Evolutionary conservation across 2,329 filamentous ascomycete species (phyloP), one percentile per base, ranked within the genome.

Genomic region (Uncinocarpus reesii): DNA sequence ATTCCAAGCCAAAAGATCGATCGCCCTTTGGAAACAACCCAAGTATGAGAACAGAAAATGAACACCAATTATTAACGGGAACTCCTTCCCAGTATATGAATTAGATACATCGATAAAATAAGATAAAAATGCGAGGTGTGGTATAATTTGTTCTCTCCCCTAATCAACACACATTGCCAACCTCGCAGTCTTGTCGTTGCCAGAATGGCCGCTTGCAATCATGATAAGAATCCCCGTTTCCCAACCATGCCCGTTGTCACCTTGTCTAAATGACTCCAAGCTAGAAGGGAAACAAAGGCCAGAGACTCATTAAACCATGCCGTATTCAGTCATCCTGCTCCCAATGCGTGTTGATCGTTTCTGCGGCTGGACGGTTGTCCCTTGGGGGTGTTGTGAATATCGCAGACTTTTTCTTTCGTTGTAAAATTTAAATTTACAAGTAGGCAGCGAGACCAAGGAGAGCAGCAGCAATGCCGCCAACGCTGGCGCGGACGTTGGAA

Each of bases 361-460:
- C 18, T 28, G 6, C 11, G 6, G 26, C 26, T 6, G n/a, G 32
- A 16, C 4, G 32, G 13, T 35, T n/a, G n/a, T n/a, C n/a, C n/a
- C n/a, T n/a, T n/a, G n/a, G n/a, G n/a, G n/a, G n/a, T n/a, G n/a
- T n/a, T n/a, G n/a, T n/a, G n/a, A n/a, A n/a, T n/a, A n/a, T n/a
- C n/a, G n/a, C n/a, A n/a, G n/a, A n/a, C n/a, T n/a, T n/a, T n/a
- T n/a, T n/a, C n/a, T n/a, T n/a, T n/a, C n/a, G n/a, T n/a, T n/a
- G n/a, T n/a, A n/a, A n/a, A 41, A 11, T 20, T 11, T 26, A 46
- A 35, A 50, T 53, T 54, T 77, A 69, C 72, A 77, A 58, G 69
- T 74, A 52, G 35, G 57, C 60, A 54, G 59, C 62, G 31, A 57
- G 49, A 31, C 52, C 57, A 50, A 55, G 62, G 43, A 54, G 43